Base-by-base conservation (phyloP, 2,329 filamentous ascomycete species). In the Colletotrichum kahawae region DNA sequence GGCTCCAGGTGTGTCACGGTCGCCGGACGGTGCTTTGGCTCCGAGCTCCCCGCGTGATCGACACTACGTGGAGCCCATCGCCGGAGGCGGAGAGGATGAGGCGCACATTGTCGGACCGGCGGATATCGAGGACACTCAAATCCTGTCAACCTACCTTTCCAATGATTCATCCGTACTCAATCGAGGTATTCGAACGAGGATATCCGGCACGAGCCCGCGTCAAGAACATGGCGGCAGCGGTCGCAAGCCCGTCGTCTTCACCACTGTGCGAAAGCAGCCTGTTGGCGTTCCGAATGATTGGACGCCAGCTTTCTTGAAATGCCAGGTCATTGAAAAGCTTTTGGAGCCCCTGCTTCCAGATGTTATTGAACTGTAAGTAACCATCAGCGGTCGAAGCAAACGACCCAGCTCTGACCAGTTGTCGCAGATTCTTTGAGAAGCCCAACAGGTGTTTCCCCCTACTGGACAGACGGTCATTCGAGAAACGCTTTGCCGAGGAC, bases 401-500 rank as follows among this genome's bases (percentile, higher is more conserved):
- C n/a, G 38, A 27, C n/a, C 21, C 38, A 4, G 36, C 10, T 43
- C 38, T 72, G 43, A 78, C 18, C 68, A 13, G 59, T 4, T 13
- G 9, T 2, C 14, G 1, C 34, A 90, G 89, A 36, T 92, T 91
- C 78, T 88, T 92, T 71, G 83, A 86, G 36, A 86, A 89, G 70
- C 87, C 90, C 51, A 91, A 93, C 79, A 83, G 84, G n/a, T 91
- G 90, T n/a, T 90, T 93, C 74, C 92, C 91, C 0, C 83, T 93
- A 3, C 85, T 93, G 9, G 90, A 93, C 74, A 88, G 90, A 57
- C 81, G 85, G 4, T 85, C 87, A 1, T 91, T 92, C 70, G 85
- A 87, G 74, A 84, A 85, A 13, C 87, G 88, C 27, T 89, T 88
- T 70, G 83, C 80, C 1, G 81, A 83, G 7, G 81, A 84, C 36